Conservation (phyloP, 2,329 filamentous ascomycete species). For the Talaromyces sp. region DNA sequence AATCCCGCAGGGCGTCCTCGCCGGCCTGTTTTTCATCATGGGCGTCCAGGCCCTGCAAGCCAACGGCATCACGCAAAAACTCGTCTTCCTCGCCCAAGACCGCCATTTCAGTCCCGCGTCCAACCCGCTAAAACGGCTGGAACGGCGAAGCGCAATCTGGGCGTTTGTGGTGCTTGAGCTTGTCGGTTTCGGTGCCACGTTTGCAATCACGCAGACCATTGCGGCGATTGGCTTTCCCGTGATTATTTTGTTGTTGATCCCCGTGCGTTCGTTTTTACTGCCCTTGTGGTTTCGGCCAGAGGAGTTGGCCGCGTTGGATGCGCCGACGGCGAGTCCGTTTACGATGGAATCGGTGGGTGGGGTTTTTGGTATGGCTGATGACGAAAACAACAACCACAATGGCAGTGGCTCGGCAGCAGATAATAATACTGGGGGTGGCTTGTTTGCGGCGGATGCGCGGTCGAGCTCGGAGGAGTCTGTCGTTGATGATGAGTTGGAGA, state of each 20-base stretch:
- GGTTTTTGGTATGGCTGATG: conserved; percentile 44
- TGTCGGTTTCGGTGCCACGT: conserved; percentile 68
- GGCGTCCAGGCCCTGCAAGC: conserved; percentile 69
- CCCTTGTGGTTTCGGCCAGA: conserved; percentile 56
- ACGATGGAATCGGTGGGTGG: conserved; percentile 73
- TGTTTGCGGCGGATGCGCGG: conserved; percentile 14
- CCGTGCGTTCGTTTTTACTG: conserved; percentile 59
- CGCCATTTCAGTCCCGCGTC: conserved; percentile 51
- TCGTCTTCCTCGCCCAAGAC: conserved; percentile 66
- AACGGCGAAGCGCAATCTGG: conserved; percentile 65
- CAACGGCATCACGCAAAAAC: conserved; percentile 72
- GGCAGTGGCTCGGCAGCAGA: conserved; percentile 12
- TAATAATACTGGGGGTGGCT: conserved; percentile 13
- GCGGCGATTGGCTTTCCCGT: conserved; percentile 77
- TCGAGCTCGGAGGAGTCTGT: conserved; percentile 19
- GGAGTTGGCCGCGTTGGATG: conserved; percentile 62
- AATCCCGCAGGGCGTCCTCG: conserved; percentile 73
- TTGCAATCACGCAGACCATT: conserved; percentile 78
- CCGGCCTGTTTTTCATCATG: conserved; percentile 81
- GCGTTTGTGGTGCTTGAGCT: conserved; percentile 65
- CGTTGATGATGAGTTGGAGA: conserved; percentile 36
- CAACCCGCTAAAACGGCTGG: conserved; percentile 57
- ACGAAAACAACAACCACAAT: conserved; percentile 13
- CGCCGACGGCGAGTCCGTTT: conserved; percentile 68
- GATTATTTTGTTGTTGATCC: conserved; percentile 65